A percentile compares a stretch with the other conserved stretches of the same genome.
phyloP scores from a whole-genome alignment of 2,329 filamentous ascomycete species.

The Verticillium alfalfae region DNA sequence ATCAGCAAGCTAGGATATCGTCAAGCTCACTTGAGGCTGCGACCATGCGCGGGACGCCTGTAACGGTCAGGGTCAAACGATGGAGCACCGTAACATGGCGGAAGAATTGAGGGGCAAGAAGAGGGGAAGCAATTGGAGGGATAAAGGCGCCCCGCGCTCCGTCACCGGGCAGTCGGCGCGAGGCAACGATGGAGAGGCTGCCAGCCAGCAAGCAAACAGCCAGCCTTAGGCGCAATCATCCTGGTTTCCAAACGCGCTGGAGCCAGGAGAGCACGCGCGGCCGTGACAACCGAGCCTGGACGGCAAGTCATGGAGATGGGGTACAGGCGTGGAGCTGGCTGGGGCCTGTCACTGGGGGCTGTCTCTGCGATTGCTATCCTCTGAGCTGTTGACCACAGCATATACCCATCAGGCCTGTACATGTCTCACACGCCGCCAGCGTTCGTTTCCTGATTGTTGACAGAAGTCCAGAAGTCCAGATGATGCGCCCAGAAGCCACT shows the following conservation, averaged over 20 bases:
- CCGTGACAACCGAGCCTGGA: neutral
- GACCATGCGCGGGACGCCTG: neutral
- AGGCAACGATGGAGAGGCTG: neutral
- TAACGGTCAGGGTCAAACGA: neutral
- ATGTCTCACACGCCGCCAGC: neutral
- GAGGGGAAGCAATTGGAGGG: slow-evolving; percentile 16
- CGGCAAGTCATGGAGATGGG: neutral
- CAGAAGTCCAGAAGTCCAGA: neutral
- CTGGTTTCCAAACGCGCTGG: neutral
- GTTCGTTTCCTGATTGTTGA: neutral
- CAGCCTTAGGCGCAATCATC: neutral
- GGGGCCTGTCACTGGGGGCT: neutral
- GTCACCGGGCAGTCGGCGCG: neutral
- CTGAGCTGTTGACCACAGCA: neutral
- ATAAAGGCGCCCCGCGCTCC: slow-evolving; percentile 10
- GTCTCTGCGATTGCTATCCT: neutral
- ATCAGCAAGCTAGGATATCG: neutral
- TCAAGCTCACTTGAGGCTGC: neutral
- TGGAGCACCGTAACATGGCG: slow-evolving; percentile 14
- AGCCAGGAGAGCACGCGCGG: neutral
- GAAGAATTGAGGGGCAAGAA: slow-evolving; percentile 30
- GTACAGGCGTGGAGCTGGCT: neutral
- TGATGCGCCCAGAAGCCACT: neutral
- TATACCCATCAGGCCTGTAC: neutral
- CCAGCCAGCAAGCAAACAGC: neutral